Base-by-base conservation (phyloP, 352 stramenopile species). In the Phytopythium boreale region DNA sequence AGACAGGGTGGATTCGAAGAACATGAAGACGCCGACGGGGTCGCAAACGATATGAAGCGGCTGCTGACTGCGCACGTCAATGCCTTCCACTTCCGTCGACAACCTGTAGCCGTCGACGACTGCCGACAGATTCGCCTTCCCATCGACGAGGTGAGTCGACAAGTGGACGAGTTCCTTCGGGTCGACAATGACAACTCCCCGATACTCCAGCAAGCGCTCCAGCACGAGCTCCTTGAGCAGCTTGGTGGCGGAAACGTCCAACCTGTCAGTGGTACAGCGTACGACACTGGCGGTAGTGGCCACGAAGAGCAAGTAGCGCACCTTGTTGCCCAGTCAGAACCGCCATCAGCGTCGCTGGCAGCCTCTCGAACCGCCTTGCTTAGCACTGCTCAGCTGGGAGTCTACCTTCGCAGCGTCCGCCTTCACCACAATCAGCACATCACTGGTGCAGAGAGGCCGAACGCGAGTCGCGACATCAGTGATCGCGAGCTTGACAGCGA, bases 31-130 rank as follows among this genome's bases (percentile, higher is more conserved):
- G 50, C 67, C 6, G 41, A 49, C 3, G 50, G 19, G 1, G 6
- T 71, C 39, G 62, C 27, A 2, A 17, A 11, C 22, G 71, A 76
- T 24, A 76, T 76, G 29, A 64, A 73, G 51, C 50, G 61, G 31
- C 60, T 76, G 66, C 27, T 76, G 20, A 2, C 39, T 34, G 56
- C 51, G 14, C 70, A 63, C 22, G 17, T 37, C 12, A 26, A 39
- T 12, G 24, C 29, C 24, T 10, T 56, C 50, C 24, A 19, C 6
- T 39, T 4, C 10, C 26, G 14, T 39, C 17, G 19, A 51, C 44
- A 26, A 9, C 44, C n/a, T 17, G 44, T 8, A 6, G 7, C n/a
- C 37, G 15, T 44, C 11, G 15, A 44, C 37, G 14, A 44, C 10
- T 26, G n/a, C n/a, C 7, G 20, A 7, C n/a, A 29, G n/a, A 7